Base-by-base conservation (phyloP, 108 stramenopile species). In the Bacterosira constricta region DNA sequence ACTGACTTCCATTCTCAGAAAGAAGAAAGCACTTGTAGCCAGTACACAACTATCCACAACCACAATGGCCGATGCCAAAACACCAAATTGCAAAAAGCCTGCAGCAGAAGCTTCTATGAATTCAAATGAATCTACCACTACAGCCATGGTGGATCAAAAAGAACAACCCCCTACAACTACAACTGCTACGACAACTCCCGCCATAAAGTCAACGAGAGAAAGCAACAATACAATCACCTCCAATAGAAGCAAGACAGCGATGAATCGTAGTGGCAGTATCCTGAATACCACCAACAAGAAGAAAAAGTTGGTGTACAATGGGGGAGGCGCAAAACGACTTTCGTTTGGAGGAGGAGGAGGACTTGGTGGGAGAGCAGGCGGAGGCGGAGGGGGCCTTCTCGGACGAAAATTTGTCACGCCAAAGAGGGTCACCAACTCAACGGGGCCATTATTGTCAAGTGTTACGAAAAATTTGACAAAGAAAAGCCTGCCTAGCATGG, bases 341-440 rank as follows among this genome's bases (percentile, higher is more conserved):
- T 61, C 60, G 35, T 61, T 61, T 61, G 60, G 60, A 41, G 39
- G 60, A 1, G n/a, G 18, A 32, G 53, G 60, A 45, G 39, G 38
- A 9, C 11, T 15, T 23, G 37, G 37, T n/a, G 42, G 30, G 37
- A 29, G 42, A 32, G 37, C 30, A 52, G 58, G 64, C 18, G 54
- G 51, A 27, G 29, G 42, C 2, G 56, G 42, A 10, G 38, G 65
- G 17, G 35, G 58, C 15, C n/a, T 65, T 30, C 49, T 54, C 31
- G 53, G 36, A 34, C 45, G 51, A 42, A 78, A 78, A 55, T 78
- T 78, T 46, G 46, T 63, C 26, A 78, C 77, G 13, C 77, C 77
- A n/a, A 78, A 78, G 41, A 50, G 77, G 65, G 42, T 15, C 31
- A n/a, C 29, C 1, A 36, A 42, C 44, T 61, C 39, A 3, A 1